phyloP scores from a whole-genome alignment of 306 rosid species.

The Amphicarpaea edgeworthii region DNA sequence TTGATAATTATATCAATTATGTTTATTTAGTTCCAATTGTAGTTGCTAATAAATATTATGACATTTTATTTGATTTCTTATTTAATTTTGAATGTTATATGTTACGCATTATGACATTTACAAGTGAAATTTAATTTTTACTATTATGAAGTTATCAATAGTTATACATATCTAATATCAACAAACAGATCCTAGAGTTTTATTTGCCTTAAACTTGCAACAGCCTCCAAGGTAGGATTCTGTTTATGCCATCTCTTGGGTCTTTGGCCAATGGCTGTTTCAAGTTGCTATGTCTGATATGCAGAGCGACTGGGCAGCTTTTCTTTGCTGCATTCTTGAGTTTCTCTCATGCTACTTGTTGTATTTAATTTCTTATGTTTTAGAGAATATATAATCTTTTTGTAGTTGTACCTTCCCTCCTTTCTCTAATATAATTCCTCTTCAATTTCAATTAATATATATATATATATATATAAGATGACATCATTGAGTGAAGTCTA shows the following conservation, averaged over 20 bases:
- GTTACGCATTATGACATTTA: neutral
- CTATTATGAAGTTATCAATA: neutral
- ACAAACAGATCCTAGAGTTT: neutral
- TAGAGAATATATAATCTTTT: neutral
- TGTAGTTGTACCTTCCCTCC: neutral
- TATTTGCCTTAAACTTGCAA: neutral
- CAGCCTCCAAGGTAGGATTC: conserved; percentile 1
- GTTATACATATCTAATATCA: neutral
- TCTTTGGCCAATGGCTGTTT: neutral
- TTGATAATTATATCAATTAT: neutral
- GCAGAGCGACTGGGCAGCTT: neutral
- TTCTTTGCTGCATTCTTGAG: neutral
- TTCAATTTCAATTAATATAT: neutral
- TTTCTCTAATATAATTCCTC: neutral
- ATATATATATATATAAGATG: neutral
- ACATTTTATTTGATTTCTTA: neutral
- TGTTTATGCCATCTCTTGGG: neutral
- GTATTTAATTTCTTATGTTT: conserved; percentile 13
- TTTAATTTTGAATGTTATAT: neutral
- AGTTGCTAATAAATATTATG: neutral
- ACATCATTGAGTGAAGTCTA: neutral
- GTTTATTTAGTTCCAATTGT: neutral
- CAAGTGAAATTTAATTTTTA: neutral
- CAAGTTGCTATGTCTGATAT: neutral
- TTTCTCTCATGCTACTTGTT: conserved; percentile 6